Evolutionary conservation across 2,329 filamentous ascomycete species (phyloP), one percentile per base, ranked within the genome.

Genomic region (Aspergillus glaucus): DNA sequence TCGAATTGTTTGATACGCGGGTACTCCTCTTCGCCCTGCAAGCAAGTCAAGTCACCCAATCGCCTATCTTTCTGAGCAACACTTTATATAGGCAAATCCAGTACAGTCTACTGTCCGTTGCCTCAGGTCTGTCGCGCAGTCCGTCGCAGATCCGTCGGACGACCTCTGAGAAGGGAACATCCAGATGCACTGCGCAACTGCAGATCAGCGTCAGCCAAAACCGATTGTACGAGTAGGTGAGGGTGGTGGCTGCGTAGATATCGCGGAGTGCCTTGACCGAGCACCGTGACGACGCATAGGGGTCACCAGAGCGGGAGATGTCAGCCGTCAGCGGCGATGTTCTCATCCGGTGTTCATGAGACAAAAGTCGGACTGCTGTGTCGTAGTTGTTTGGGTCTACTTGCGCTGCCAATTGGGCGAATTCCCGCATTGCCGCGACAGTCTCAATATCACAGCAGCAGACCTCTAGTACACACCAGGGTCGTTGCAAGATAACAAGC

Each of bases 401-500:
- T 15, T 46, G 32, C 8, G 47, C 17, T 4, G 55, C 53, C 6
- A 48, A 5, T 5, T 3, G 28, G 2, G 49, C 50, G 39, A 57
- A 50, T 7, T 28, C 24, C 8, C 42, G 24, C n/a, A 51, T 44
- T 7, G 50, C 43, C 1, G 40, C 44, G 14, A 57, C 41, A 1
- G 49, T 54, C 26, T 46, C 5, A 6, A 45, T 44, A 14, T 53
- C 49, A 36, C 50, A 43, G 44, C 55, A 57, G 30, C 55, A 57
- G 3, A 55, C 37, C 45, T 57, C 55, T 3, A 57, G 50, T 6
- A 57, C 50, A 45, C 55, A 57, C 55, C 55, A 57, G 3, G 55
- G 55, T 10, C 51, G 55, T 30, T 54, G 55, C n/a, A 55, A 43
- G 22, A 57, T 37, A 12, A 54, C 41, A 8, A 57, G 48, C 9